A percentile compares a stretch with the other conserved stretches of the same genome.
Conservation (phyloP, 75 land plant species). For the Cupressus sempervirens region DNA sequence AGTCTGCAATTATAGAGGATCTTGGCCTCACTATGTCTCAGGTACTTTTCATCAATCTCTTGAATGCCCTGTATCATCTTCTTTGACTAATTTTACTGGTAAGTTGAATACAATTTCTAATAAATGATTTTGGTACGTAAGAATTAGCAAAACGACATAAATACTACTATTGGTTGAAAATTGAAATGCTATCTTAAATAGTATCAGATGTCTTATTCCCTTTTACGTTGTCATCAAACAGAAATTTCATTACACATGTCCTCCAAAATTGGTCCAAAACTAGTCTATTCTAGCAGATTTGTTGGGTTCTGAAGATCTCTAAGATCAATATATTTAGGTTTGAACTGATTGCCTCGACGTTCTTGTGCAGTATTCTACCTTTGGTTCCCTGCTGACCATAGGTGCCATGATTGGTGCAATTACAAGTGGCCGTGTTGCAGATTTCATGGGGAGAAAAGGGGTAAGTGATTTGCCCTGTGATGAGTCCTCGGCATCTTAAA, state of each 20-base stretch:
- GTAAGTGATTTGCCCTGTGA: constrained; percentile 25
- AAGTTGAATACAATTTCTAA: no score
- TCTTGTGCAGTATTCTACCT: constrained; percentile 59
- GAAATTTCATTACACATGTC: background rate
- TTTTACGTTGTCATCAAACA: background rate
- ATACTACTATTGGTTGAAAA: background rate
- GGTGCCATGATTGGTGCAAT: constrained; percentile 85
- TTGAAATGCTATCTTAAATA: background rate
- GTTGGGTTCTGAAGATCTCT: background rate
- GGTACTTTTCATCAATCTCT: constrained; percentile 32
- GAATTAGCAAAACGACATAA: background rate
- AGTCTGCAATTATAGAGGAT: constrained; percentile 28
- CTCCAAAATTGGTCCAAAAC: background rate
- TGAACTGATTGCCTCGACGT: background rate
- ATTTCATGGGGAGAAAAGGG: constrained; percentile 60
- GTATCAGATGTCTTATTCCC: background rate
- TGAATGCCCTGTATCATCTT: constrained; percentile 36
- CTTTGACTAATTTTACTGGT: constrained; percentile 15
- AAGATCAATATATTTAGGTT: background rate
- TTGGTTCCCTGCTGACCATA: constrained; percentile 68
- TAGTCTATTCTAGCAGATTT: background rate
- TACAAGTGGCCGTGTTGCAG: constrained; percentile 59
- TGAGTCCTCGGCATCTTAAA: background rate
- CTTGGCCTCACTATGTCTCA: constrained; percentile 30
- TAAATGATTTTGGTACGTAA: no score